phyloP scores from a whole-genome alignment of 1,284 basidiomycete species.

The Athelia sp. region DNA sequence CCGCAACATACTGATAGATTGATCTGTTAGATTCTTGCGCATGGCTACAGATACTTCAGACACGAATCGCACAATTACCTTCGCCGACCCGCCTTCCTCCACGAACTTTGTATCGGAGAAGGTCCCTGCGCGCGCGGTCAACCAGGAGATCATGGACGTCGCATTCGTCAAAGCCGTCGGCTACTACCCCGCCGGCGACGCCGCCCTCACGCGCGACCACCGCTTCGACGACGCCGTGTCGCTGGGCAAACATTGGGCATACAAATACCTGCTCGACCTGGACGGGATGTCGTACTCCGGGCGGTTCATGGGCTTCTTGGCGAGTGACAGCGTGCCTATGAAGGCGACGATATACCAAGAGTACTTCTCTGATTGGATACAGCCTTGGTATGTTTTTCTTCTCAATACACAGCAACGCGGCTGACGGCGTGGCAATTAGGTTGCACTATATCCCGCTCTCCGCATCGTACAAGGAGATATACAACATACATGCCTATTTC shows the following conservation, averaged over 20 bases:
- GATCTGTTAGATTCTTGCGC: slow-evolving; percentile 60
- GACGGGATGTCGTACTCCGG: slow-evolving; percentile 96
- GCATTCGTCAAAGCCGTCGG: slow-evolving; percentile 82
- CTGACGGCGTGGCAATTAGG: slow-evolving; percentile 40
- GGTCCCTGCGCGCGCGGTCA: slow-evolving; percentile 62
- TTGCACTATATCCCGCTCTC: slow-evolving; percentile 92
- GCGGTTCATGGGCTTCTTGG: slow-evolving; percentile 82
- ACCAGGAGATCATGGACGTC: slow-evolving; percentile 82
- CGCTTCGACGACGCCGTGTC: slow-evolving; percentile 76
- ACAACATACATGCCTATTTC: slow-evolving; percentile 90
- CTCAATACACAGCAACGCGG: neutral
- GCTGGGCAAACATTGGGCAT: slow-evolving; percentile 84
- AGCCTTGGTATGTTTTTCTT: slow-evolving; percentile 66
- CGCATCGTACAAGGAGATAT: slow-evolving; percentile 81
- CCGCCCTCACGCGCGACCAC: slow-evolving; percentile 62
- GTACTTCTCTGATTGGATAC: slow-evolving; percentile 82
- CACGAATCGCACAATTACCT: slow-evolving; percentile 66
- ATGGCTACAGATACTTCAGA: slow-evolving; percentile 65
- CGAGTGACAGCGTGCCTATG: slow-evolving; percentile 83
- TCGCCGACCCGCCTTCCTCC: slow-evolving; percentile 65
- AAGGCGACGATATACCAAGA: slow-evolving; percentile 90
- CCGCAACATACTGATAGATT: neutral
- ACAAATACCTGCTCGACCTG: slow-evolving; percentile 89
- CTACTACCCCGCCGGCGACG: slow-evolving; percentile 78
- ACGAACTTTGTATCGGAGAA: slow-evolving; percentile 54